Evolutionary conservation across 2,329 filamentous ascomycete genomes (phyloP).

Genomic region (Aspergillus ruber): DNA sequence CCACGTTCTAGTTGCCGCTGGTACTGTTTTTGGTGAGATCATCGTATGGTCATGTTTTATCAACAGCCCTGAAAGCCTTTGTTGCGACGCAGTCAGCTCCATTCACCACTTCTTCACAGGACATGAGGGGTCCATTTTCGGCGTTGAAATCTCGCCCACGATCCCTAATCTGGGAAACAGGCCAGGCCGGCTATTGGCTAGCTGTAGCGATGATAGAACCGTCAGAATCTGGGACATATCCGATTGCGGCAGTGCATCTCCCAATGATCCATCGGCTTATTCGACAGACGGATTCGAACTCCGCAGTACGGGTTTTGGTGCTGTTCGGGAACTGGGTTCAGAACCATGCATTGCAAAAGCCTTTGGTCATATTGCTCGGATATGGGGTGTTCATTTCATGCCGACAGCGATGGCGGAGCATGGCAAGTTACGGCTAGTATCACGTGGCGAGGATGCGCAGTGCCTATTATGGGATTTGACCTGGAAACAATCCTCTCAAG

Average conservation of each 20-base stretch:
- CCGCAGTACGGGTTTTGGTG: conserved; percentile 60
- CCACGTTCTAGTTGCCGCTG: conserved; percentile 69
- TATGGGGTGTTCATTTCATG: conserved; percentile 77
- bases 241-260: conserved; percentile 35
- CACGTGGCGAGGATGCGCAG: conserved; percentile 79
- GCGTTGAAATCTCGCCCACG: conserved; percentile 67
- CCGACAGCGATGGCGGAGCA: conserved; percentile 17
- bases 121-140: conserved; percentile 92
- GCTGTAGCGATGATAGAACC: conserved; percentile 91
- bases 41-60: conserved; percentile 72
- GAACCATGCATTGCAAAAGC: conserved; percentile 58
- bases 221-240: conserved; percentile 83
- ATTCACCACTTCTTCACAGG: conserved; percentile 55
- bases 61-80: conserved; percentile 5
- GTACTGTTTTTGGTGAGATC: conserved; percentile 92
- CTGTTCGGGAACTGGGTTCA: conserved; percentile 30
- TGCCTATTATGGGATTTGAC: conserved; percentile 63
- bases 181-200: conserved; percentile 63
- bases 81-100: conserved; percentile 22
- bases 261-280: conserved; percentile 28
- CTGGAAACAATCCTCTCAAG: conserved; percentile 22
- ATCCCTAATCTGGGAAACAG: conserved; percentile 33
- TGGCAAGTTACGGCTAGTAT: conserved; percentile 52
- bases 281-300: conserved; percentile 30
- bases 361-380: conserved; percentile 83